Percentiles rank a stretch among this genome's conserved stretches.
Evolutionary conservation across 352 stramenopile species (phyloP).

Genomic region (Phytophthora sp.): DNA sequence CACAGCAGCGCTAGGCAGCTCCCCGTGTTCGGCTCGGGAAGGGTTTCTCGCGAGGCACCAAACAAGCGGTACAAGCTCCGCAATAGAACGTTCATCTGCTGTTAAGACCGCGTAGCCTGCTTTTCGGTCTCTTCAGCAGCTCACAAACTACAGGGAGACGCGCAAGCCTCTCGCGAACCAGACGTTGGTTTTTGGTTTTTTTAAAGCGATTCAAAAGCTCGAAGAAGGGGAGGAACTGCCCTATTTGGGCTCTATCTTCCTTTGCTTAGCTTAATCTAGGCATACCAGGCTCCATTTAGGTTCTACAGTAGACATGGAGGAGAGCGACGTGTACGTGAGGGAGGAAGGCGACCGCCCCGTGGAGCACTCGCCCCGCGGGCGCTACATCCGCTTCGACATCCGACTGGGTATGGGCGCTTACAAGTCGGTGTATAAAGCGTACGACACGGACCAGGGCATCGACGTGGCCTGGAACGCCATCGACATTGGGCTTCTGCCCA

Average conservation of each 20-base stretch:
- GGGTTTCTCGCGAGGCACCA: conserved; percentile 16
- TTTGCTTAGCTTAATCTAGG: conserved; percentile 6
- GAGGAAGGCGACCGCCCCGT: conserved; percentile 78
- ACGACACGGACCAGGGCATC: conserved; percentile 98
- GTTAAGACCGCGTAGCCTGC: neutral
- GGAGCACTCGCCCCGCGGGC: conserved; percentile 80
- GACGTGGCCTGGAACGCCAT: conserved; percentile 99
- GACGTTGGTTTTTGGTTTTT: neutral
- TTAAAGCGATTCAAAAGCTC: conserved; percentile 10
- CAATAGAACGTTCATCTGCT: conserved; percentile 12
- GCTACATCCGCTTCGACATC: conserved; percentile 89
- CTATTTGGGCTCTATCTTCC: neutral
- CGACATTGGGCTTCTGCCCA: conserved; percentile 95
- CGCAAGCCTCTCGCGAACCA: neutral
- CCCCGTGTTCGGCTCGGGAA: conserved; percentile 21
- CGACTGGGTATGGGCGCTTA: conserved; percentile 85
- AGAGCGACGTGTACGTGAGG: conserved; percentile 72
- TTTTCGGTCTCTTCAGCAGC: conserved; percentile 10
- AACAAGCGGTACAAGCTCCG: conserved; percentile 24
- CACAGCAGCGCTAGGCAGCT: conserved; percentile 17
- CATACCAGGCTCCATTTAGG: conserved; percentile 3
- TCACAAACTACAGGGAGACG: neutral
- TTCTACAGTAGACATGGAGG: conserved; percentile 56
- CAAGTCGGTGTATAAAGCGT: conserved; percentile 94
- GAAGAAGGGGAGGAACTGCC: conserved; percentile 14